Conservation (phyloP, 2,329 filamentous ascomycete genomes). For the Colletotrichum spinosum region DNA sequence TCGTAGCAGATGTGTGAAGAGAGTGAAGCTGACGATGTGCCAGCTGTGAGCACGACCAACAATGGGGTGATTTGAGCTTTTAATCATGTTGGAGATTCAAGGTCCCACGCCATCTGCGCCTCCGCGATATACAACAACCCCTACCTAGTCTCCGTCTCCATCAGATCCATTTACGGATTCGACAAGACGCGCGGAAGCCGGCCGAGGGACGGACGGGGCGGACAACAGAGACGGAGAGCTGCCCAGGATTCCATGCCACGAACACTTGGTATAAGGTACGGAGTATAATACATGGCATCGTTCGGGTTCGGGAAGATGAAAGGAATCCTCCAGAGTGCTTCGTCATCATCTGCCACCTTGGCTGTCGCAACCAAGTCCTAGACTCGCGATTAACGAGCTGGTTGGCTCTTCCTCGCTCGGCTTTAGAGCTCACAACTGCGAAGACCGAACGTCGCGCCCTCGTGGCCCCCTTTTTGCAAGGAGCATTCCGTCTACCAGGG, state of each 20-base stretch:
- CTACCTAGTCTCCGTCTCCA: neutral
- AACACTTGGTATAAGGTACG: no score
- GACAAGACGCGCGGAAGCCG: conserved; percentile 4
- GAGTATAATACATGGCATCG: neutral
- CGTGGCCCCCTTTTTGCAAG: conserved; percentile 13
- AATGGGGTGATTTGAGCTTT: conserved; percentile 5
- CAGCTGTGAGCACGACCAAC: neutral
- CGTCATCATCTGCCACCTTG: conserved; percentile 14
- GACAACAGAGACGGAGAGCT: neutral
- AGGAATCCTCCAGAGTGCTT: neutral
- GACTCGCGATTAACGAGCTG: no score
- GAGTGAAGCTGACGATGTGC: neutral
- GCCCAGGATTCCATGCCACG: neutral
- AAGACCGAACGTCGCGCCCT: conserved; percentile 6
- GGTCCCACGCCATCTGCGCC: neutral
- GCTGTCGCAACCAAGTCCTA: neutral
- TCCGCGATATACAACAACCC: neutral
- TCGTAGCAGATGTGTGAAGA: neutral
- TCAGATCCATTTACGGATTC: no score
- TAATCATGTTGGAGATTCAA: neutral
- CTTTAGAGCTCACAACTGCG: neutral
- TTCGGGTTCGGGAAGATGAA: neutral
- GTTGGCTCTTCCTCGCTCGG: no score
- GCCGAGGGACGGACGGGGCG: neutral
- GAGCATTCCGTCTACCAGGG: conserved; percentile 5